These are phyloP conservation scores for Gnaphalium uliginosum DNA, from an alignment of 129 eudicot species.

Conservation along the genomic window DNA sequence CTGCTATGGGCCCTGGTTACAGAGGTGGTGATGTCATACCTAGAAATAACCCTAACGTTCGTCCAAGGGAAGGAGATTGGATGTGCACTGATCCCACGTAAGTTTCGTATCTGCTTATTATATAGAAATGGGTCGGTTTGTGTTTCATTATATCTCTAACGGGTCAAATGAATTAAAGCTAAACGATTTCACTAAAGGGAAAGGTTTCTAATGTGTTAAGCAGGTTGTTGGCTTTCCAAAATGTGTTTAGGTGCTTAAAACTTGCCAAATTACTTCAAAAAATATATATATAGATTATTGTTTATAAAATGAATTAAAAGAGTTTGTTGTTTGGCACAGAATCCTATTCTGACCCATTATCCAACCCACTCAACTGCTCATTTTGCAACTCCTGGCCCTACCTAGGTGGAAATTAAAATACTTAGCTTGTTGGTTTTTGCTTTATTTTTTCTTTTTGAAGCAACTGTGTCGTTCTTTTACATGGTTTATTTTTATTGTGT, in stretches of 20 bases:
- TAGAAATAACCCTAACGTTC: slow-evolving; percentile 80
- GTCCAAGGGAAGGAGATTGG: slow-evolving; percentile 99
- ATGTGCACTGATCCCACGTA: slow-evolving; percentile 84
- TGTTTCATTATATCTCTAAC: background rate
- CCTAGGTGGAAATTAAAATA: too few relatives aligned
- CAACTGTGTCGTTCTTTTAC: background rate
- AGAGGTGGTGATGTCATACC: slow-evolving; percentile 60
- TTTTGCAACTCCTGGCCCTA: too few relatives aligned
- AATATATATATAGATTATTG: too few relatives aligned
- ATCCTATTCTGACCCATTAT: too few relatives aligned
- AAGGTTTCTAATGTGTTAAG: background rate
- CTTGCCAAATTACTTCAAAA: background rate
- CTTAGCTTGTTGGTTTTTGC: background rate
- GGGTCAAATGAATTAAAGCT: background rate
- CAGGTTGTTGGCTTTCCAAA: background rate
- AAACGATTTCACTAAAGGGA: background rate
- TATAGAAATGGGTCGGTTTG: background rate
- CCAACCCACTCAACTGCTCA: too few relatives aligned
- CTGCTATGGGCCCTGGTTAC: slow-evolving; percentile 54
- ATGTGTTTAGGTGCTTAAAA: background rate
- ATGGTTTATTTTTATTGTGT: background rate
- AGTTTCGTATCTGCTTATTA: slow-evolving; percentile 25
- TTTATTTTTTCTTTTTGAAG: background rate
- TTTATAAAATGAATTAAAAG: too few relatives aligned
- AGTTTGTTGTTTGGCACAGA: too few relatives aligned